Evolutionary conservation across 106 monocot species (phyloP), one percentile per base, ranked within the genome.

Genomic region (Posidonia australis): DNA sequence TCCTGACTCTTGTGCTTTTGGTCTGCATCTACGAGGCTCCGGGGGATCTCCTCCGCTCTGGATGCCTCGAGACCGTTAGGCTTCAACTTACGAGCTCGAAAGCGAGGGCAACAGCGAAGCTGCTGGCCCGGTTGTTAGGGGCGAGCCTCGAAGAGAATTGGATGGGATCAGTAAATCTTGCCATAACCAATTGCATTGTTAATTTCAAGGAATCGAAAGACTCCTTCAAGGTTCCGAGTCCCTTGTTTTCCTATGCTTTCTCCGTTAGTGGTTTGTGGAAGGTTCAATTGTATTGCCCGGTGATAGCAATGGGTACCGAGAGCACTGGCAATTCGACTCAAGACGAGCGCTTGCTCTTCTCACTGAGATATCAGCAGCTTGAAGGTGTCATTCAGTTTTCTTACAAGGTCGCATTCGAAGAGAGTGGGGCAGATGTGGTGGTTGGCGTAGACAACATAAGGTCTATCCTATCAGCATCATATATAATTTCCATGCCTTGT

Each of bases 11-110:
- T 3, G 68, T 32, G 3, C 80, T 88, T 67, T 49, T 92, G 13
- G 71, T 88, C 20, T 92, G 92, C 82, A 72, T 82, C 60, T 92
- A 92, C 13, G 87, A 87, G 72, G 84, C 87, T 44, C 92, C 87
- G 44, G 68, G 68, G 9, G 82, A 85, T 46, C 77, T 87, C 21
- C 76, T 87, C n/a, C 77, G 87, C 4, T 1, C 45, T 21, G 72
- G 68, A 14, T 92, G 84, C 24, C 60, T 92, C 0, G 80, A 84
- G 13, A 30, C 73, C 17, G 27, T 92, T 48, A 75, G 63, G 73
- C 56, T 62, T 53, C 81, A 80, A 16, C 44, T 88, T 23, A 76
- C 48, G 25, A 60, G 78, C 52, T 27, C 82, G 14, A 58, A 58
- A 13, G 46, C 73, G 18, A 79, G 62, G 58, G 80, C 74, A 21